Evolutionary conservation across 495 filamentous ascomycete genomes (phyloP), one percentile per base, ranked within the genome.

Genomic region (Aspergillus conjunctus): DNA sequence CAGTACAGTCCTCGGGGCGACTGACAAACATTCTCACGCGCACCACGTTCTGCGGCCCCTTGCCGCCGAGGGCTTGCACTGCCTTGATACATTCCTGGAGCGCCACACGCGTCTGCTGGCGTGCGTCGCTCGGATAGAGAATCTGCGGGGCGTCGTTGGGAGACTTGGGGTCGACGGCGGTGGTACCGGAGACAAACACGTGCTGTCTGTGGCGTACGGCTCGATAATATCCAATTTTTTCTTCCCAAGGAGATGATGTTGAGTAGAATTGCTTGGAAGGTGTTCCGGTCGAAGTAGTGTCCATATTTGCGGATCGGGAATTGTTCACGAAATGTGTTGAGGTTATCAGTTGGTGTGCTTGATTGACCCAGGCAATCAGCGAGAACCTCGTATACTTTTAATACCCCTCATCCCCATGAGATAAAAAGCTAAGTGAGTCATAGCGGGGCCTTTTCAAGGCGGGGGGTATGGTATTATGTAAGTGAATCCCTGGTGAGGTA

Each of bases 131-230:
- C 7, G 77, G 75, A 46, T 70, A 76, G 0, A 69, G 68, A 18
- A 79, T 71, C 45, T 64, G 66, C n/a, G 75, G 73, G 43, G 69
- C 61, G 21, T 70, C 51, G 21, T 63, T 51, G 11, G 74, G 61
- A n/a, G 74, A 72, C 11, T 60, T 43, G 2, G 71, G 71, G 43
- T 77, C 73, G 50, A 73, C 69, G 11, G 78, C 71, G 4, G 79
- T 82, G 18, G 79, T 76, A 4, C 79, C 79, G 14, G 79, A 77
- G 22, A 82, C 77, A 60, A 74, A 79, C 56, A 82, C 77, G 0
- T 76, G 69, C n/a, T 66, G 61, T 1, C 75, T 74, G 48, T 69
- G 72, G 0, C 76, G 75, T 7, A 82, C 68, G 10, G 79, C 79
- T 22, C 79, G 77, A 46, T 79, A 78, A 56, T 82, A 81, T 15